Evolutionary conservation across 1,284 basidiomycete species (phyloP).

Genomic region (Ganoderma multipileum): DNA sequence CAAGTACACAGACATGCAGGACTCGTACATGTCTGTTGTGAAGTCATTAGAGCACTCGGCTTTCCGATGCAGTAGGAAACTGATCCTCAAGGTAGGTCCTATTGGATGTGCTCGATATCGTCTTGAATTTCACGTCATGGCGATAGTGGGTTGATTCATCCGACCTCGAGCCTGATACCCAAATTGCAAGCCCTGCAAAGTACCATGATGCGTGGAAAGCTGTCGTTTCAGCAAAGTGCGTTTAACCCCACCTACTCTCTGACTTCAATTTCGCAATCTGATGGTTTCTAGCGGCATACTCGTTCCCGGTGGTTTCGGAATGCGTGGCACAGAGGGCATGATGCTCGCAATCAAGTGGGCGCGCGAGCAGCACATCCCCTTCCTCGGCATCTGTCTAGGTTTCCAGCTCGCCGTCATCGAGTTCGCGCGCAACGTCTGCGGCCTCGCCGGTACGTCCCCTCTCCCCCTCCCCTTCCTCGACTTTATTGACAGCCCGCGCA

Average conservation of each 20-base stretch:
- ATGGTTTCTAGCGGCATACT: conserved; percentile 78
- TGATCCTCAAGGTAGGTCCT: conserved; percentile 70
- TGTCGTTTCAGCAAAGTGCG: conserved; percentile 84
- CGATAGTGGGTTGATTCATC: conserved; percentile 96
- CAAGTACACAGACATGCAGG: conserved; percentile 97
- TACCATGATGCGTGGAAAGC: conserved; percentile 98
- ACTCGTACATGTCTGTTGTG: conserved; percentile 98
- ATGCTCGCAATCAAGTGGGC: conserved; percentile 97
- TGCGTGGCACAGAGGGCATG: conserved; percentile 97
- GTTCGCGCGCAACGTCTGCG: conserved; percentile 90
- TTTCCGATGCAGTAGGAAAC: conserved; percentile 88
- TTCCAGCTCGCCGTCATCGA: conserved; percentile 98
- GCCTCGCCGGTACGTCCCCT: conserved; percentile 62
- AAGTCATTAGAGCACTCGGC: conserved; percentile 98
- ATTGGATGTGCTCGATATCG: not conserved
- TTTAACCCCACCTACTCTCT: conserved; percentile 39
- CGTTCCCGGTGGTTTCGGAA: conserved; percentile 95
- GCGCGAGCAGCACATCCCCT: conserved; percentile 93
- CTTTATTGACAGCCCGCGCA: conserved; percentile 37
- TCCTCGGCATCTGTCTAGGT: conserved; percentile 96
- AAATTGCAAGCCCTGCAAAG: conserved; percentile 82
- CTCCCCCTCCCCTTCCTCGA: not conserved
- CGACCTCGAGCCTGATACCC: conserved; percentile 85
- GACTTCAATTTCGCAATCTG: not conserved
- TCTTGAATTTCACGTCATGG: not conserved